Evolutionary conservation across 2,329 filamentous ascomycete species (phyloP).

Genomic region (Exophiala sp.): DNA sequence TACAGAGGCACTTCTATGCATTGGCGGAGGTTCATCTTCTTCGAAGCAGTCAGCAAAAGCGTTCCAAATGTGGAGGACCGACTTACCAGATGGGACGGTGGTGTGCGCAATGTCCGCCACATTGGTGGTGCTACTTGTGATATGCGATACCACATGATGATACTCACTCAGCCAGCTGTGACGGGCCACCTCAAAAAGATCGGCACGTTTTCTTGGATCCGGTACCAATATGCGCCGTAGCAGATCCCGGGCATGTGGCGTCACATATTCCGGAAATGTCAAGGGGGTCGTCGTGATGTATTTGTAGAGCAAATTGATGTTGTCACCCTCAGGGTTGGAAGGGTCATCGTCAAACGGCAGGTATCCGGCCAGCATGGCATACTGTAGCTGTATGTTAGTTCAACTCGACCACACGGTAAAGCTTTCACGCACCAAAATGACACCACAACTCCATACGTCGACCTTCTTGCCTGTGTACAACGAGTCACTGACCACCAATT

Average conservation of each 20-base stretch:
- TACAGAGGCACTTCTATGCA: constrained; percentile 87
- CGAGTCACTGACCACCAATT: constrained; percentile 95
- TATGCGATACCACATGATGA: constrained; percentile 92
- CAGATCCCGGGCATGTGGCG: constrained; percentile 89
- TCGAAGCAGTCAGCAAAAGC: constrained; percentile 3
- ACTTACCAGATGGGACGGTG: constrained; percentile 59
- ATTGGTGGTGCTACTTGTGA: constrained; percentile 90
- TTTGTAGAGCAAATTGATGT: constrained; percentile 98
- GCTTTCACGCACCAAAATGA: constrained; percentile 77
- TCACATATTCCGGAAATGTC: constrained; percentile 98
- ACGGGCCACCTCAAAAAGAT: constrained; percentile 93
- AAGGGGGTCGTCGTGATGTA: constrained; percentile 97
- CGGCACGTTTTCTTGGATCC: constrained; percentile 88
- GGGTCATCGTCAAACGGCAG: constrained; percentile 97
- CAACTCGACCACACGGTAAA: neutral
- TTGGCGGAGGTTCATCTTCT: constrained; percentile 57
- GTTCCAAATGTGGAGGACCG: constrained; percentile 1
- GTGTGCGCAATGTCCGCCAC: constrained; percentile 80
- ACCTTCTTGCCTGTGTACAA: constrained; percentile 97
- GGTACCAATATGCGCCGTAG: constrained; percentile 90
- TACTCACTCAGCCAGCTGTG: constrained; percentile 99
- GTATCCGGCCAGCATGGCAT: constrained; percentile 97
- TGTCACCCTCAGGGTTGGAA: constrained; percentile 96
- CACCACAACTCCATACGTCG: constrained; percentile 98
- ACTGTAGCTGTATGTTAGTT: constrained; percentile 54